These are phyloP conservation scores for Aspergillus affinis DNA, from an alignment of 495 filamentous ascomycete species.

Conservation along the genomic window DNA sequence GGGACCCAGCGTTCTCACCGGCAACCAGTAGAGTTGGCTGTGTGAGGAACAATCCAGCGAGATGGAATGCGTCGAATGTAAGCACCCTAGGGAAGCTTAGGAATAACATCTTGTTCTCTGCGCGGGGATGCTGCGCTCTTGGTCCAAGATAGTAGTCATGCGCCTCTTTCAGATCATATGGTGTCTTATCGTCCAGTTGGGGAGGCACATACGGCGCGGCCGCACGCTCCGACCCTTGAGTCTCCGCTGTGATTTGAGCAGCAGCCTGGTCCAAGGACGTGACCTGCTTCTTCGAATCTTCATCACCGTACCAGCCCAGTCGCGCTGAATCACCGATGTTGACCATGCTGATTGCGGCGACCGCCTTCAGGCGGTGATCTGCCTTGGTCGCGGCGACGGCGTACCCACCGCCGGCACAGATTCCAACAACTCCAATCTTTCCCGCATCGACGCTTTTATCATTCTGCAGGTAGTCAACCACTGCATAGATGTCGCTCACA, in stretches of 20 bases:
- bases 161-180: neutral
- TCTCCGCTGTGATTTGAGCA: neutral
- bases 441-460: neutral
- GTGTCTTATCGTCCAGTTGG: neutral
- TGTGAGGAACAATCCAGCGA: too few relatives aligned
- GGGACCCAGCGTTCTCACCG: too few relatives aligned
- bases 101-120: too few relatives aligned
- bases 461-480: neutral
- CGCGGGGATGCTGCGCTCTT: too few relatives aligned
- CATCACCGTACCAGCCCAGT: neutral
- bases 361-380: neutral
- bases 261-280: neutral
- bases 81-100: too few relatives aligned
- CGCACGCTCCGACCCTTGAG: too few relatives aligned
- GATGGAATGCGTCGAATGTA: too few relatives aligned
- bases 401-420: neutral
- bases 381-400: neutral
- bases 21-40: too few relatives aligned
- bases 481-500: too few relatives aligned
- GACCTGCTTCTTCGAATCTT: neutral
- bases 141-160: neutral
- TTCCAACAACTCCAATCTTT: neutral
- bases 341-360: constrained; percentile 4
- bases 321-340: constrained; percentile 5
- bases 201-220: constrained; percentile 1